Evolutionary conservation across 2,329 filamentous ascomycete species (phyloP), one percentile per base, ranked within the genome.

Genomic region (Hymenoscyphus occultus): DNA sequence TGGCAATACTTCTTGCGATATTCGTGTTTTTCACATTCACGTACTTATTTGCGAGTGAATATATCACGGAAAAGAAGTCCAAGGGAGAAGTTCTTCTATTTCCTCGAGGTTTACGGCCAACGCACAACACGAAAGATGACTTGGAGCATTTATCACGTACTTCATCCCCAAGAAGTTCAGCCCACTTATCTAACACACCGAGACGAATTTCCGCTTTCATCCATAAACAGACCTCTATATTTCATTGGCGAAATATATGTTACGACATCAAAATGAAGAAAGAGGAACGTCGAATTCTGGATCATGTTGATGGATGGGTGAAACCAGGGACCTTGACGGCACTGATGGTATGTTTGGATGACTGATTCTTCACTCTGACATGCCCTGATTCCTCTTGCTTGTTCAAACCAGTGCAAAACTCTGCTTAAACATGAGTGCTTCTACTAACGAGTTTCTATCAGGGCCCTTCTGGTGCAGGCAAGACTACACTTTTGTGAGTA

Each of bases 1-100:
- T 90, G 63, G 89, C 88, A 62, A 88, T 92, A 65, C 78, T 92
- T 66, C 77, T 89, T 54, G 88, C 75, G 5, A 89, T 90, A 72
- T 82, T 84, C 70, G 5, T 85, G 14, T 83, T 87, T 73, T 87
- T 90, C 78, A 78, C 86, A 28, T 39, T 76, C 59, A 81, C 79
- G 7, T 90, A 92, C 77, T 82, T 92, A 70, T 65, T 84, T 22
- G 80, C 83, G 0, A 86, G 86, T 13, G 89, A 92, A 75, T 82
- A 86, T 42, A 80, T 81, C 61, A 56, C 57, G n/a, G 62, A 58
- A 13, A 64, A 64, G 22, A 64, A 60, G 76, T 90, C 87, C 54
- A 92, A 90, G 81, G 90, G 89, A 62, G 90, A 92, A 72, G 87
- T 92, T 14, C 80, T 92, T 6, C 83, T 92, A 42, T 92, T 91